Conservation (phyloP, 345 rosid genomes). For the Litchi chinensis region DNA sequence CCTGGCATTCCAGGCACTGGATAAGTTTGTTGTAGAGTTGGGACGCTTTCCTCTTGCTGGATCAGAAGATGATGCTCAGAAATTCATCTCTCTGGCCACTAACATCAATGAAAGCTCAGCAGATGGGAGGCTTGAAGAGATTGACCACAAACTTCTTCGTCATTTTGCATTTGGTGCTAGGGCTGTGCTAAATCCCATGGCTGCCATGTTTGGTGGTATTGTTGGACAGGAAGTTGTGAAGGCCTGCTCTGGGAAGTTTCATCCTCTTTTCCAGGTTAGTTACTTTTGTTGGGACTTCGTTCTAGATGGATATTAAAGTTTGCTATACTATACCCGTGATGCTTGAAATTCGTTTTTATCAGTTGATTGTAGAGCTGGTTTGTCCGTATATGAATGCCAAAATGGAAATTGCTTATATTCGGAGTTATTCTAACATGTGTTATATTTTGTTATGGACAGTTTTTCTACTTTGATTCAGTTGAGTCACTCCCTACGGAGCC, state of each 20-base stretch:
- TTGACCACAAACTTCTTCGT: constrained; percentile 60
- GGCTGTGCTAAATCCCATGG: constrained; percentile 96
- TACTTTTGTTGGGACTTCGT: not conserved
- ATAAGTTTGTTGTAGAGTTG: constrained; percentile 46
- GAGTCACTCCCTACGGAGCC: constrained; percentile 78
- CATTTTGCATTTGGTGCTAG: constrained; percentile 84
- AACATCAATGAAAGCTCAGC: constrained; percentile 58
- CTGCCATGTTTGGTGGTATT: constrained; percentile 92
- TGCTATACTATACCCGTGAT: not conserved
- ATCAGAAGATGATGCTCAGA: constrained; percentile 85
- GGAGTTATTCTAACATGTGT: constrained; percentile 13
- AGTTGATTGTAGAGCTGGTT: not conserved
- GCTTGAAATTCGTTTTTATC: not conserved
- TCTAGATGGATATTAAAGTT: constrained; percentile 3
- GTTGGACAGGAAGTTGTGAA: constrained; percentile 93
- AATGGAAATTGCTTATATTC: constrained; percentile 10
- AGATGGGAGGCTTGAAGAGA: constrained; percentile 65
- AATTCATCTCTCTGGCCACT: constrained; percentile 53
- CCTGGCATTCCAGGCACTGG: constrained; percentile 73
- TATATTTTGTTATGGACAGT: constrained; percentile 43
- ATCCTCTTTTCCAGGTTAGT: constrained; percentile 82
- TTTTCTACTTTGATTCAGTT: constrained; percentile 84
- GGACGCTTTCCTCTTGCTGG: constrained; percentile 73
- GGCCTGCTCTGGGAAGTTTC: constrained; percentile 94
- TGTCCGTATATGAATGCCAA: not conserved